These are phyloP conservation scores for Salix koriyanagi DNA, from an alignment of 345 rosid genomes.

Conservation along the genomic window DNA sequence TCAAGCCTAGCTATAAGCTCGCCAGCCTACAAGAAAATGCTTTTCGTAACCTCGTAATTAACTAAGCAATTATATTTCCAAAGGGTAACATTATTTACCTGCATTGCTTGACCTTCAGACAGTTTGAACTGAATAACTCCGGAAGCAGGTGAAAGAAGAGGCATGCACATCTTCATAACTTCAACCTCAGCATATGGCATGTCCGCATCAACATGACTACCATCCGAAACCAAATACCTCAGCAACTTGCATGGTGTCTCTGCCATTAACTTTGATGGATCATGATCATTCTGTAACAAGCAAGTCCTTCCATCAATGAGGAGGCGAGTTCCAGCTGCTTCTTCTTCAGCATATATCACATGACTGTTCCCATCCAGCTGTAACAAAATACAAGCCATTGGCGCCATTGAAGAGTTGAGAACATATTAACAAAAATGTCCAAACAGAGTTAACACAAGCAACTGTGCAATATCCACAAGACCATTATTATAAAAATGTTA, in stretches of 20 bases:
- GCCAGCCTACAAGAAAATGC: slow-evolving; percentile 65
- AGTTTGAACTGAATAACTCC: slow-evolving; percentile 74
- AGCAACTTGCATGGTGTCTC: slow-evolving; percentile 99
- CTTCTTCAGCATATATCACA: slow-evolving; percentile 98
- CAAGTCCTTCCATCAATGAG: slow-evolving; percentile 99
- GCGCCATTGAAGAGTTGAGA: too few species aligned
- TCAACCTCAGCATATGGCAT: slow-evolving; percentile 96
- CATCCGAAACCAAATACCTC: slow-evolving; percentile 85
- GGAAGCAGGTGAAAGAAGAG: slow-evolving; percentile 98
- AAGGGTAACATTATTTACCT: slow-evolving; percentile 47
- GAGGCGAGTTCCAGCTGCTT: slow-evolving; percentile 99
- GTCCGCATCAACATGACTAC: slow-evolving; percentile 90
- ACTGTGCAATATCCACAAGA: background rate
- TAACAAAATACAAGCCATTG: slow-evolving; percentile 12
- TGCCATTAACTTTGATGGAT: slow-evolving; percentile 93
- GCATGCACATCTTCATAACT: slow-evolving; percentile 99
- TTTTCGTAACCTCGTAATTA: slow-evolving; percentile 13
- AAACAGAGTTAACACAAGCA: background rate
- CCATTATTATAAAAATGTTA: background rate
- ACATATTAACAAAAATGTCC: background rate
- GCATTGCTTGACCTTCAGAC: slow-evolving; percentile 99
- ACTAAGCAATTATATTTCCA: background rate
- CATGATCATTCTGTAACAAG: slow-evolving; percentile 98
- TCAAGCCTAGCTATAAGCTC: slow-evolving; percentile 96
- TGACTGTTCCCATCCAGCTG: slow-evolving; percentile 99